Base-by-base conservation (phyloP, 75 land plant species). In the Azolla pinnata region DNA sequence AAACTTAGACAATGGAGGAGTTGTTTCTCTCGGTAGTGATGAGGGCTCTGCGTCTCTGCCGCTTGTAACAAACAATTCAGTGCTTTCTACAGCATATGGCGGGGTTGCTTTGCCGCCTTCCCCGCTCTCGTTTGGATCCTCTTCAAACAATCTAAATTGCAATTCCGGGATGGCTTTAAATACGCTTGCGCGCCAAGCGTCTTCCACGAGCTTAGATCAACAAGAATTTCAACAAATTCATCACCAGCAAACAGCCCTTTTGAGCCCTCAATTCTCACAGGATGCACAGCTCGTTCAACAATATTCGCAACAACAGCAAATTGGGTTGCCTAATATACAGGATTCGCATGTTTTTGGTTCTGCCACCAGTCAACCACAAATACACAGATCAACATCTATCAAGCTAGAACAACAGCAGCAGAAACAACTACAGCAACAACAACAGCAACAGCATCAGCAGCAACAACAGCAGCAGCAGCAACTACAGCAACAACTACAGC, bases 111-210 rank as follows among this genome's bases (percentile, higher is more conserved):
- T 90, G 18, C 97, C 97, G 8, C 74, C 92, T 7, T 90, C 97
- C 4, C 97, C 97, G 8, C 60, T 79, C 76, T 87, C 97, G 12
- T 83, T 87, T 66, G 70, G 88, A 18, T 90, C 92, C 17, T 17
- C 49, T 46, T 46, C 49, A 4, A 75, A 81, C 58, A 86, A 76
- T 59, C 78, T 81, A 18, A 81, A 75, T 30, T 54, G 27, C 26
- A 42, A 27, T 33, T 30, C 45, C 8, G 45, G 19, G 19, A 44
- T 56, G 60, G 49, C 24, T 18, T 75, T 25, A 35, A 46, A 26
- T 35, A 61, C 54, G 44, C 33, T 29, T 20, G 29, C 33, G 31
- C 70, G 59, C 18, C 62, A 59, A 44, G 69, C 40, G 23, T 31
- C 44, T 28, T 26, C 34, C 21, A 33, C 35, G 12, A 52, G 54